Evolutionary conservation across 805 yeast genomes (phyloP).

Genomic region (Metschnikowia proteae): DNA sequence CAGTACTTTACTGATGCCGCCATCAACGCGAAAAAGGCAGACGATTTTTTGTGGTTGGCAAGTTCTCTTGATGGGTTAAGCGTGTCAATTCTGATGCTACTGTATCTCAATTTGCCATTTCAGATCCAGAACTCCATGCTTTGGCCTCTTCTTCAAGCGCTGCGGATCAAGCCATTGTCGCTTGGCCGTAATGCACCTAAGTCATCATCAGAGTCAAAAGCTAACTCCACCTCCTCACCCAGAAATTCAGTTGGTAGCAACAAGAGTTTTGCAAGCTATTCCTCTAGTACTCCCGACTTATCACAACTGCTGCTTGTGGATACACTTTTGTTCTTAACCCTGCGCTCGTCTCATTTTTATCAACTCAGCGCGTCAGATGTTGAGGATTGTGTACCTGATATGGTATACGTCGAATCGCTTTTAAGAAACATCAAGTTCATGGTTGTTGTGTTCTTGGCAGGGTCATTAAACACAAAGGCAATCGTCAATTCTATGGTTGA

Average conservation of each 20-base stretch:
- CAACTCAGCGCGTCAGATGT: constrained; percentile 48
- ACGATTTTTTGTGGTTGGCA: constrained; percentile 85
- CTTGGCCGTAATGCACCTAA: constrained; percentile 41
- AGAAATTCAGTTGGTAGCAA: constrained; percentile 31
- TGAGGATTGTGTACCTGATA: constrained; percentile 78
- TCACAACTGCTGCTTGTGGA: constrained; percentile 30
- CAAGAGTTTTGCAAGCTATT: constrained; percentile 20
- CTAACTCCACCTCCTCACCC: constrained; percentile 24
- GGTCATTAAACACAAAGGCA: constrained; percentile 34
- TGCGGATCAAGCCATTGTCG: constrained; percentile 23
- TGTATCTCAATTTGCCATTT: constrained; percentile 51
- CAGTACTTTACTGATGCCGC: constrained; percentile 73
- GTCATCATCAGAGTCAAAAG: constrained; percentile 35
- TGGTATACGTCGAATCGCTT: constrained; percentile 70
- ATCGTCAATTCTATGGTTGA: constrained; percentile 44
- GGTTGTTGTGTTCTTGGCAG: constrained; percentile 48
- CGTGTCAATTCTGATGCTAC: constrained; percentile 57
- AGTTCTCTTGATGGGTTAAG: constrained; percentile 82
- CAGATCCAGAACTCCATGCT: constrained; percentile 42
- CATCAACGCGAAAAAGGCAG: constrained; percentile 50
- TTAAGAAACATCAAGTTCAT: constrained; percentile 61
- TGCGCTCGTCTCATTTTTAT: constrained; percentile 28
- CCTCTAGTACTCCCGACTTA: constrained; percentile 30
- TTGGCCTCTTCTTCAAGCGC: constrained; percentile 29
- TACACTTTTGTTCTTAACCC: constrained; percentile 27